These are phyloP conservation scores for Venturia pyrina DNA, from an alignment of 2,329 filamentous ascomycete genomes.

Conservation along the genomic window DNA sequence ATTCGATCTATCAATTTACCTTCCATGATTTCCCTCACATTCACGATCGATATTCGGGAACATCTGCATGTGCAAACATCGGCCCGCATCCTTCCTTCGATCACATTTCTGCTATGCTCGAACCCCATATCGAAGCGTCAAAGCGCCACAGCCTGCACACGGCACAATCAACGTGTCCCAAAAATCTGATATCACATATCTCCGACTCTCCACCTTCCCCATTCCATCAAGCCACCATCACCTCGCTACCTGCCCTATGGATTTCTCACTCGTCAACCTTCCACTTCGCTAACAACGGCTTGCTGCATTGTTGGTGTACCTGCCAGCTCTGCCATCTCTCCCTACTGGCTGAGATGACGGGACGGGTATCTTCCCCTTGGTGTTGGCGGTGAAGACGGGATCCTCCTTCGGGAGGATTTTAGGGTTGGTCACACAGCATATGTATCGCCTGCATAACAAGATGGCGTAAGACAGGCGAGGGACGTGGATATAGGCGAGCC, in stretches of 20 bases:
- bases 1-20: not conserved
- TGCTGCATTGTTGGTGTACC: not conserved
- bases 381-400: not conserved
- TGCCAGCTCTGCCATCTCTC: not conserved
- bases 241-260: not conserved
- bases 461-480: not conserved
- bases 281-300: not conserved
- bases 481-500: not conserved
- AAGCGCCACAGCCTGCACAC: not conserved
- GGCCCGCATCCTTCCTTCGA: not conserved
- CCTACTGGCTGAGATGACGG: not conserved
- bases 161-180: not conserved
- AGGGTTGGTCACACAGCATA: constrained; percentile 1
- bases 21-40: not conserved
- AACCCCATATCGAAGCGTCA: not conserved
- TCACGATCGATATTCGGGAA: not conserved
- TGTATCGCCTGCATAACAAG: not conserved
- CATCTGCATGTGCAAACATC: not conserved
- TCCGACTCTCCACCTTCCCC: not conserved
- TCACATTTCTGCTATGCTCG: not conserved
- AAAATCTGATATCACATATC: not conserved
- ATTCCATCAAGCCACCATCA: not conserved
- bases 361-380: not conserved
- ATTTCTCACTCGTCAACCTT: not conserved
- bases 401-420: not conserved